Base-by-base conservation (phyloP, 768 basidiomycete genomes). In the Epithele typhae region DNA sequence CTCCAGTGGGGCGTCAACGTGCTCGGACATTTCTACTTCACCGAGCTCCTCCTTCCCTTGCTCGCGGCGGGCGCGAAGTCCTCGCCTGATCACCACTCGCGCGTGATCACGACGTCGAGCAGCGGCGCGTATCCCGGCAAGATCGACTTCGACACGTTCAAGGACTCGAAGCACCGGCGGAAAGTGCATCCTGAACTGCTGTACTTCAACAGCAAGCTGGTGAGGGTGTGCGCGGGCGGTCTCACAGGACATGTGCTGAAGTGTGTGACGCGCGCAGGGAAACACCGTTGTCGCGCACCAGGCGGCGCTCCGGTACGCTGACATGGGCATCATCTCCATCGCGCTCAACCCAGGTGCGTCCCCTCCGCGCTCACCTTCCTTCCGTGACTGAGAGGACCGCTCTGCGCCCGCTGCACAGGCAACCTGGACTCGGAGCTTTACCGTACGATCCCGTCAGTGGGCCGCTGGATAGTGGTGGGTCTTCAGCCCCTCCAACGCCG, bases 31-130 rank as follows among this genome's bases (percentile, higher is more conserved):
- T 52, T 54, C 49, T 54, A 37, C 48, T 51, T 48, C 32, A 39
- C 81, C 3, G 64, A 67, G 35, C 66, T 75, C 14, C 71, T 83
- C 34, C 63, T 81, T 18, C 77, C 79, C 5, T 64, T 65, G 4
- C 66, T 79, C 22, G 55, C 70, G n/a, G 63, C 67, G 4, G 72
- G 68, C 4, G 62, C 58, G 9, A 59, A 63, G 19, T 68, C 73
- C 15, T 64, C 70, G 4, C 57, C 69, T 1, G 71, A 73, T 22
- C 64, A 68, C 36, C 71, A 72, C 37, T 61, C 69, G 4, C 77
- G 80, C 33, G 60, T 81, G 27, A 63, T 81, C 32, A 76, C 66
- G 4, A 66, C 69, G 9, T 70, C 76, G 4, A 78, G 79, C 4
- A 59, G 63, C 0, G 69, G 56, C 1, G 66, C 68, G 34, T 58